Conservation (phyloP, 2,329 filamentous ascomycete genomes). For the Onygenales sp. region DNA sequence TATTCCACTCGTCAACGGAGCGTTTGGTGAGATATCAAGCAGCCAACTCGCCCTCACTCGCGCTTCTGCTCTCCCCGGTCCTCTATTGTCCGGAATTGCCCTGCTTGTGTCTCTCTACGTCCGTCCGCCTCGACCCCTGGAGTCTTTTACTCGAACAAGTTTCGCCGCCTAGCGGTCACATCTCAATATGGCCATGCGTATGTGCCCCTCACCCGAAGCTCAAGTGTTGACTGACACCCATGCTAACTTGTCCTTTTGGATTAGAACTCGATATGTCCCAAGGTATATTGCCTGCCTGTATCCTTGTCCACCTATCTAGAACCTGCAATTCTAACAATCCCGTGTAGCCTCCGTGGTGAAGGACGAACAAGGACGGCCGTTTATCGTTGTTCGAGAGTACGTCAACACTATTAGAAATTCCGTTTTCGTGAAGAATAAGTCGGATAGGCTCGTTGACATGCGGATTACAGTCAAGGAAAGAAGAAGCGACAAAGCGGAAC, state of each 20-base stretch:
- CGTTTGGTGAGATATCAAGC: neutral
- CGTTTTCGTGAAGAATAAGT: neutral
- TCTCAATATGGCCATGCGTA: slow-evolving; percentile 41
- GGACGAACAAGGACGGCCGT: slow-evolving; percentile 93
- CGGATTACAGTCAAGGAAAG: slow-evolving; percentile 66
- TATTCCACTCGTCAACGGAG: slow-evolving; percentile 4
- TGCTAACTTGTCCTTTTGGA: slow-evolving; percentile 17
- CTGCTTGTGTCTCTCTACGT: neutral
- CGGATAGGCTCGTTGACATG: slow-evolving; percentile 17
- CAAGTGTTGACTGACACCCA: slow-evolving; percentile 4
- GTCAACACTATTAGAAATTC: slow-evolving; percentile 26
- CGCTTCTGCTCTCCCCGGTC: neutral
- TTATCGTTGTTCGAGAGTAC: slow-evolving; percentile 96
- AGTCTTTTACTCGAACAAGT: neutral
- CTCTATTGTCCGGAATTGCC: neutral
- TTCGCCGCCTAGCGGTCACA: slow-evolving; percentile 18
- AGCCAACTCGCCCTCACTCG: neutral
- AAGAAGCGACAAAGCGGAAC: slow-evolving; percentile 96
- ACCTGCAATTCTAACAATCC: slow-evolving; percentile 6
- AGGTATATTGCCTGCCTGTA: slow-evolving; percentile 20
- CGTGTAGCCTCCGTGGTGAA: slow-evolving; percentile 65
- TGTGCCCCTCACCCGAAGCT: slow-evolving; percentile 28
- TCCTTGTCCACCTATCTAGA: neutral
- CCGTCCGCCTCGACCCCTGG: neutral
- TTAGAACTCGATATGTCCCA: slow-evolving; percentile 41